Percentiles rank a stretch among this genome's conserved stretches.
Evolutionary conservation across 306 rosid genomes (phyloP).

Genomic region (Elaeagnus macrophylla): DNA sequence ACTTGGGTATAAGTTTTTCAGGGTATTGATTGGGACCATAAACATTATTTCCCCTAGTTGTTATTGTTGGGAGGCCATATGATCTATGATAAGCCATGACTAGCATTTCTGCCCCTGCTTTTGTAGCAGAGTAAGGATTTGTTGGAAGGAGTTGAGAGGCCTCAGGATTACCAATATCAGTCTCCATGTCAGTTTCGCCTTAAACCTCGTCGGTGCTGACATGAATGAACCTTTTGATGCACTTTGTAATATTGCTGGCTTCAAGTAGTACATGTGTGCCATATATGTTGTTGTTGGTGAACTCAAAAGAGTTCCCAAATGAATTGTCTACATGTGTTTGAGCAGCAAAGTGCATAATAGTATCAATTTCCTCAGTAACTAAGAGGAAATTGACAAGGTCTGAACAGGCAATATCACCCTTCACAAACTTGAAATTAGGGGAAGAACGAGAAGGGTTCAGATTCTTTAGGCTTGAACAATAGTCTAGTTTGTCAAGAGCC

Average conservation of each 20-base stretch:
- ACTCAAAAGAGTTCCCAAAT: constrained; percentile 63
- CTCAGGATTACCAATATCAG: constrained; percentile 52
- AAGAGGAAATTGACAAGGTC: constrained; percentile 52
- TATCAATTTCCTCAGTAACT: constrained; percentile 54
- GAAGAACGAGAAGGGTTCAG: constrained; percentile 34
- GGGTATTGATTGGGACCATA: constrained; percentile 74
- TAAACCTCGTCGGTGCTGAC: constrained; percentile 78
- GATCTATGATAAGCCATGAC: constrained; percentile 70
- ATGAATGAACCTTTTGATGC: constrained; percentile 59
- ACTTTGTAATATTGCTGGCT: constrained; percentile 46
- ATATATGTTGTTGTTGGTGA: constrained; percentile 64
- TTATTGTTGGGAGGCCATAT: constrained; percentile 48
- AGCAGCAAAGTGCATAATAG: constrained; percentile 74
- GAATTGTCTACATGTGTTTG: constrained; percentile 78
- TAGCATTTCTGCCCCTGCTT: constrained; percentile 76
- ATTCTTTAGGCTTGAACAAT: constrained; percentile 57
- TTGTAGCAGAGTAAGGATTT: constrained; percentile 70
- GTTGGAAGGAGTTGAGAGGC: constrained; percentile 68
- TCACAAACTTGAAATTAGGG: constrained; percentile 51
- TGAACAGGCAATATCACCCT: constrained; percentile 50
- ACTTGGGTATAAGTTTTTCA: constrained; percentile 63
- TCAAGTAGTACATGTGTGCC: constrained; percentile 74
- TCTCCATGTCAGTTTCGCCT: constrained; percentile 54
- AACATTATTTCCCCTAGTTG: constrained; percentile 62
- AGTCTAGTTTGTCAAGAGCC: constrained; percentile 65